Evolutionary conservation across 345 rosid genomes (phyloP).

Genomic region (Eucalyptus camaldulensis): DNA sequence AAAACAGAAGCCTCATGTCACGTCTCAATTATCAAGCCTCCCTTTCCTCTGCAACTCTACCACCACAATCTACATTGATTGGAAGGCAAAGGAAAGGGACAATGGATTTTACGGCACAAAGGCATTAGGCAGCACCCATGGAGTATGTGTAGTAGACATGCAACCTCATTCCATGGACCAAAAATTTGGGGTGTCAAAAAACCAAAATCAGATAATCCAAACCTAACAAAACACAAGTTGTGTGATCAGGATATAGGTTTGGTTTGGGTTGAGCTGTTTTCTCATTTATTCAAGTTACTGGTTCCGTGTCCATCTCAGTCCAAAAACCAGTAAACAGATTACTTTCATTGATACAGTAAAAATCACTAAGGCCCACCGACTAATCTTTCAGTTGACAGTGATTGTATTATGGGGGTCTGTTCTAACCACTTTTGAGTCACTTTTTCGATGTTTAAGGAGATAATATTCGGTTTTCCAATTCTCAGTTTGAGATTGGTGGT

Average conservation of each 20-base stretch:
- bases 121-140: conserved; percentile 1
- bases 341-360: not conserved
- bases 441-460: not conserved
- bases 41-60: not conserved
- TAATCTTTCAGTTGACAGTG: not conserved
- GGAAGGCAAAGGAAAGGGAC: not conserved
- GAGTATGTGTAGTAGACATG: not conserved
- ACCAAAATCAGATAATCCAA: not conserved
- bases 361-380: not conserved
- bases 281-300: not conserved
- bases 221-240: not conserved
- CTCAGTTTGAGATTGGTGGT: not conserved
- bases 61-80: not conserved
- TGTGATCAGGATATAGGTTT: not conserved
- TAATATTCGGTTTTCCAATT: not conserved
- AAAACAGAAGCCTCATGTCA: not conserved
- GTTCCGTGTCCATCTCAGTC: not conserved
- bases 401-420: not conserved
- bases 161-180: not conserved
- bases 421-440: not conserved
- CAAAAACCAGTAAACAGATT: not conserved
- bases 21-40: not conserved
- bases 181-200: not conserved
- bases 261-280: not conserved
- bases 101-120: not conserved